phyloP scores from a whole-genome alignment of 768 basidiomycete genomes.

The Suillus hirtellus region DNA sequence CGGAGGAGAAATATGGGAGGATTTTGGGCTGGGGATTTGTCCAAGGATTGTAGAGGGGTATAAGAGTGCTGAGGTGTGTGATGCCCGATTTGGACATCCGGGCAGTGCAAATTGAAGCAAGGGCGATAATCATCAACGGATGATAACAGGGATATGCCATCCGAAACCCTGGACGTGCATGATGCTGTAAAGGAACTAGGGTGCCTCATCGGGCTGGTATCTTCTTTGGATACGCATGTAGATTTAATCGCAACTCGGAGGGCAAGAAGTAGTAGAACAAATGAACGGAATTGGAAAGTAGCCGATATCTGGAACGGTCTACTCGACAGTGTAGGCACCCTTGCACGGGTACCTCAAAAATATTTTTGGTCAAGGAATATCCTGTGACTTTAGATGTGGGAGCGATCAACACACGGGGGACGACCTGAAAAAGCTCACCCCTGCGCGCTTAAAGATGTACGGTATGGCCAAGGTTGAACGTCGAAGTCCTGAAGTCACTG shows the following conservation, averaged over 20 bases:
- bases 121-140: not conserved
- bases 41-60: constrained; percentile 15
- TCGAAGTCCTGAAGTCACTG: too few relatives aligned
- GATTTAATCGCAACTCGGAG: not conserved
- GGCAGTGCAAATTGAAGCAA: not conserved
- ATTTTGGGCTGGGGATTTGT: not conserved
- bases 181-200: not conserved
- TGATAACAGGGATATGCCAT: not conserved
- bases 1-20: constrained; percentile 8
- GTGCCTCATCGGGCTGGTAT: constrained; percentile 3
- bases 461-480: too few relatives aligned
- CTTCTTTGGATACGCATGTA: not conserved
- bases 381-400: not conserved
- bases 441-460: not conserved
- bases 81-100: not conserved
- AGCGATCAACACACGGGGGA: not conserved
- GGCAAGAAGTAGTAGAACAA: not conserved
- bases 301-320: not conserved
- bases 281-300: not conserved
- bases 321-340: not conserved
- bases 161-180: not conserved
- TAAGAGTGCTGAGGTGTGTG: constrained; percentile 8
- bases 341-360: not conserved
- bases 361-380: not conserved
- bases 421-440: not conserved